Evolutionary conservation across 306 rosid genomes (phyloP).

Genomic region (Elaeagnus macrophylla): DNA sequence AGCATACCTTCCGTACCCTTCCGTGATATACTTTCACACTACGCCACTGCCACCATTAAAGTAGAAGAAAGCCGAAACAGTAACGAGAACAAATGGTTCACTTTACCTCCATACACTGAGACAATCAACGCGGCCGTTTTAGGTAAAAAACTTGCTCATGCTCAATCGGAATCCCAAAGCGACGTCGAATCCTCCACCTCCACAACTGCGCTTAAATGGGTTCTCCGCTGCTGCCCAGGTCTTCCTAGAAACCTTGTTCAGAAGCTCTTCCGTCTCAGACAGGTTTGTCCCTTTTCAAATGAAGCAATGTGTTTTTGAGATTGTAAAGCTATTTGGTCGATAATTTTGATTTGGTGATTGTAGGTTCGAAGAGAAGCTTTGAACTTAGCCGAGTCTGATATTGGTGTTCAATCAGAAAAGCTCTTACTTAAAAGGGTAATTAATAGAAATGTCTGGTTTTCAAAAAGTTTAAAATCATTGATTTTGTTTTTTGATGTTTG

Average conservation of each 20-base stretch:
- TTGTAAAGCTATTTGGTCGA: neutral
- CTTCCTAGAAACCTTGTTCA: constrained; percentile 70
- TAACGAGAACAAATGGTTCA: constrained; percentile 37
- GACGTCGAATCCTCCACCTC: constrained; percentile 8
- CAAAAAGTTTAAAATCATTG: neutral
- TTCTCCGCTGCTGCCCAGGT: constrained; percentile 69
- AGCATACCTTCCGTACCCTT: too few relatives aligned
- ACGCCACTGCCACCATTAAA: constrained; percentile 11
- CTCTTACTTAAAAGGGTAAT: constrained; percentile 46
- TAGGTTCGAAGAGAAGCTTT: constrained; percentile 60
- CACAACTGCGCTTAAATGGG: constrained; percentile 70
- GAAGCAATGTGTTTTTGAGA: neutral
- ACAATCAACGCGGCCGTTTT: neutral
- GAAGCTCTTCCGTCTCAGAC: constrained; percentile 84
- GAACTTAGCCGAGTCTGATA: constrained; percentile 4
- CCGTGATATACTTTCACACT: constrained; percentile 7
- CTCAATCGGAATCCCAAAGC: too few relatives aligned
- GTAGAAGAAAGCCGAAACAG: constrained; percentile 6
- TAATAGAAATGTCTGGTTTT: neutral
- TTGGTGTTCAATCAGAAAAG: constrained; percentile 15
- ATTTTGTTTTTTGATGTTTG: constrained; percentile 12
- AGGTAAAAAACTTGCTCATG: neutral
- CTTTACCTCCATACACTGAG: constrained; percentile 46
- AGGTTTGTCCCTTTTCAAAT: constrained; percentile 15
- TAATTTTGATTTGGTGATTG: neutral